phyloP scores from a whole-genome alignment of 2,329 filamentous ascomycete genomes.

The Alternaria sp. region DNA sequence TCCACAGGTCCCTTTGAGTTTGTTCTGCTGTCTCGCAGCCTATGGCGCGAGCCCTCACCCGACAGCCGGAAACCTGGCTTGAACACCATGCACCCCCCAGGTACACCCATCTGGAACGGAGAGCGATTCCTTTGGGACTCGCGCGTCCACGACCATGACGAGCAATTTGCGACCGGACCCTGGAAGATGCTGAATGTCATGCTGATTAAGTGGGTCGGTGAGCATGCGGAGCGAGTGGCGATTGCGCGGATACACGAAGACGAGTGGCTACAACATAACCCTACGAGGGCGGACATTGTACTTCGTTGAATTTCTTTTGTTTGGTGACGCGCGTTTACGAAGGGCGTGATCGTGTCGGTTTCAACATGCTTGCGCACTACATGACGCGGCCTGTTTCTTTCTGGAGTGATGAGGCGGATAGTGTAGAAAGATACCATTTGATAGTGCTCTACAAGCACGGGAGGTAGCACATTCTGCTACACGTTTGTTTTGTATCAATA shows the following conservation, averaged over 20 bases:
- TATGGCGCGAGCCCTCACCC: slow-evolving; percentile 27
- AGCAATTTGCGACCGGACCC: slow-evolving; percentile 27
- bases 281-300: slow-evolving; percentile 36
- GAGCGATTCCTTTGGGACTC: slow-evolving; percentile 40
- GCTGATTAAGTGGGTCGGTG: slow-evolving; percentile 41
- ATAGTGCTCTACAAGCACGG: neutral
- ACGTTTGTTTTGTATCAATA: neutral
- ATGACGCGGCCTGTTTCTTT: neutral
- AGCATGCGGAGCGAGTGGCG: slow-evolving; percentile 38
- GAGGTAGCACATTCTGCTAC: neutral
- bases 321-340: neutral
- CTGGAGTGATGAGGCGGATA: neutral
- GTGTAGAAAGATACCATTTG: neutral
- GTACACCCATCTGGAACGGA: slow-evolving; percentile 44
- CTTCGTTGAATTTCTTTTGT: slow-evolving; percentile 22
- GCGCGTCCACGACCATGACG: slow-evolving; percentile 37
- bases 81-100: slow-evolving; percentile 40
- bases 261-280: slow-evolving; percentile 33
- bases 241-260: slow-evolving; percentile 46
- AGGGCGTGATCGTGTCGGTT: neutral
- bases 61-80: slow-evolving; percentile 20
- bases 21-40: slow-evolving; percentile 39
- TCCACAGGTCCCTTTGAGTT: slow-evolving; percentile 38
- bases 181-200: slow-evolving; percentile 48
- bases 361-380: neutral